These are phyloP conservation scores for Hamamelis virginiana DNA, from an alignment of 164 flowering plant species.

Conservation along the genomic window DNA sequence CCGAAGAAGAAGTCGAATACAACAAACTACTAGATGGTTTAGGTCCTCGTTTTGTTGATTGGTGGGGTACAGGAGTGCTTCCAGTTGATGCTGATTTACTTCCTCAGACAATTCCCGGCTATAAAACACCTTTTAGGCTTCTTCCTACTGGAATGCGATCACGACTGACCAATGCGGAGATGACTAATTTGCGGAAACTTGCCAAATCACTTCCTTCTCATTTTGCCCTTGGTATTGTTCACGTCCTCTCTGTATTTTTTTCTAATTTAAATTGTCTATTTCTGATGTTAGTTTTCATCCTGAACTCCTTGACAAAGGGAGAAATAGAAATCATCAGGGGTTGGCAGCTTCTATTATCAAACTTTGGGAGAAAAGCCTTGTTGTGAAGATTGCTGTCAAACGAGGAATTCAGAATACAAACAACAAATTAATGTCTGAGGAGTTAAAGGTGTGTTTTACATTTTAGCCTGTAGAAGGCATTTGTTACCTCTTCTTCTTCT, in stretches of 20 bases:
- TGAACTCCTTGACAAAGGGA: constrained; percentile 46
- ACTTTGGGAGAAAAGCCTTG: constrained; percentile 92
- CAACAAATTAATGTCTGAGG: constrained; percentile 96
- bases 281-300: constrained; percentile 3
- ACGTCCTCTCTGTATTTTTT: not conserved
- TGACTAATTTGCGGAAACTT: constrained; percentile 79
- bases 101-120: constrained; percentile 80
- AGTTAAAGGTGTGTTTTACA: constrained; percentile 60
- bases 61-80: constrained; percentile 98
- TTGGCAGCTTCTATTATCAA: constrained; percentile 84
- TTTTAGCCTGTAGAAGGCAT: not conserved
- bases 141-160: constrained; percentile 91
- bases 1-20: constrained; percentile 77
- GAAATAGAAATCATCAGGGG: constrained; percentile 96
- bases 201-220: constrained; percentile 92
- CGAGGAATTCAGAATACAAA: constrained; percentile 97
- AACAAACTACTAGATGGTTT: constrained; percentile 74
- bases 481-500: not conserved
- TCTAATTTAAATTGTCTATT: not conserved
- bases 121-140: constrained; percentile 87
- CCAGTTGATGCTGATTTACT: constrained; percentile 97
- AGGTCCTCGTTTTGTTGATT: constrained; percentile 95
- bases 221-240: constrained; percentile 91
- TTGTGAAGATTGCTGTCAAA: constrained; percentile 94
- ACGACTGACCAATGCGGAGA: constrained; percentile 81